Percentiles rank a stretch among this genome's conserved stretches.
Conservation (phyloP, 768 basidiomycete species). For the Naganishia kalamii region DNA sequence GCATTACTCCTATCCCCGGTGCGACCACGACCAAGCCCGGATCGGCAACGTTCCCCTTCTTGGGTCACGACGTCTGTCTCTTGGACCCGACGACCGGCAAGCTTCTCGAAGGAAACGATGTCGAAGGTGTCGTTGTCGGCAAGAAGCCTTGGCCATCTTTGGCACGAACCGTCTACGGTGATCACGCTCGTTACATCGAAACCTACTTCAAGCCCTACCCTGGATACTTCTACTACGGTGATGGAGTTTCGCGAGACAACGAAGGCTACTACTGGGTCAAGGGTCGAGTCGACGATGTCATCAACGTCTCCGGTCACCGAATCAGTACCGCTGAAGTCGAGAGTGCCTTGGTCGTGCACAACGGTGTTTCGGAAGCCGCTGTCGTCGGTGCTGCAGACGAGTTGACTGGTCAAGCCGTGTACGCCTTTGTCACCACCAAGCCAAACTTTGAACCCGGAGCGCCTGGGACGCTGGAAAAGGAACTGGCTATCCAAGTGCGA, state of each 20-base stretch:
- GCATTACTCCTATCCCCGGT: conserved; percentile 91
- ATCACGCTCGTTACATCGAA: conserved; percentile 78
- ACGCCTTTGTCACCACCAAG: conserved; percentile 88
- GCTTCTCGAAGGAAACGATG: conserved; percentile 65
- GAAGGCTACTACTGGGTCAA: conserved; percentile 99
- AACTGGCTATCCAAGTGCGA: conserved; percentile 87
- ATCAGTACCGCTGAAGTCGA: conserved; percentile 97
- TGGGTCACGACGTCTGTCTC: conserved; percentile 82
- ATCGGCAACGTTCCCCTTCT: conserved; percentile 95
- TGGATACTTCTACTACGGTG: conserved; percentile 61
- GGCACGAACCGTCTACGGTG: conserved; percentile 82
- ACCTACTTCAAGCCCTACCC: conserved; percentile 61
- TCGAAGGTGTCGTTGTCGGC: conserved; percentile 84
- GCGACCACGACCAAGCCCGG: conserved; percentile 95
- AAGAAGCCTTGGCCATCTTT: conserved; percentile 90
- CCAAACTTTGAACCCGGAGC: conserved; percentile 81
- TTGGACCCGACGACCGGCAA: conserved; percentile 76
- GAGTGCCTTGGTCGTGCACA: conserved; percentile 87
- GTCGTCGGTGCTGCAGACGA: conserved; percentile 48
- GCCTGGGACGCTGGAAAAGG: conserved; percentile 61
- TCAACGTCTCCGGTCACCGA: conserved; percentile 96
- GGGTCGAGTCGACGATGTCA: conserved; percentile 93
- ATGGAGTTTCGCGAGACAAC: conserved; percentile 87
- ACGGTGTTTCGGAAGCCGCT: conserved; percentile 92
- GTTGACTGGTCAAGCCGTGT: conserved; percentile 59